phyloP scores from a whole-genome alignment of 1,284 basidiomycete genomes.

The Cutaneotrichosporon arboriforme region DNA sequence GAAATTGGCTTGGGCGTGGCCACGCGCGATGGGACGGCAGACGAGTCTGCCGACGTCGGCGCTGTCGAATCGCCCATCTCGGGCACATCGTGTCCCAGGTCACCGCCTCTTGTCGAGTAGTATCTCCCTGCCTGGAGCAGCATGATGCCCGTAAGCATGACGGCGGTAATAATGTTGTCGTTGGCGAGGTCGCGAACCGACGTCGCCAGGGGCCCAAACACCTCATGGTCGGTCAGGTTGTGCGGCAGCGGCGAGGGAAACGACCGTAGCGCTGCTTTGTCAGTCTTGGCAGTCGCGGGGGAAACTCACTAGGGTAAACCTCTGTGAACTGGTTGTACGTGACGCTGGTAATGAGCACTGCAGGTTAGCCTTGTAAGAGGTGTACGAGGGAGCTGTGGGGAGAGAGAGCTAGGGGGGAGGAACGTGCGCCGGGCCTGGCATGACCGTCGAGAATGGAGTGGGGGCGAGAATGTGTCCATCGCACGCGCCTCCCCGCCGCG shows the following conservation, averaged over 20 bases:
- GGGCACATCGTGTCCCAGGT: not conserved
- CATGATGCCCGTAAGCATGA: conserved; percentile 47
- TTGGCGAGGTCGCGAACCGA: conserved; percentile 42
- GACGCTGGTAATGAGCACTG: conserved; percentile 39
- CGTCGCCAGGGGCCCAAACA: conserved; percentile 30
- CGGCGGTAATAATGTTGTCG: conserved; percentile 44
- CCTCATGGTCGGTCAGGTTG: conserved; percentile 26
- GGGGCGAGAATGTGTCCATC: too few relatives aligned
- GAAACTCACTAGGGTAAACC: conserved; percentile 32
- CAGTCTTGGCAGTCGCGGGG: not conserved
- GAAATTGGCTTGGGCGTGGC: conserved; percentile 7
- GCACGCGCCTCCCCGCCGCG: too few relatives aligned
- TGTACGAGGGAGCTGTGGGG: too few relatives aligned
- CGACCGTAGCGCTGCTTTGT: conserved; percentile 27
- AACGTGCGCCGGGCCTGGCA: too few relatives aligned
- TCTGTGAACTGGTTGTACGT: conserved; percentile 40
- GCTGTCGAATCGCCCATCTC: not conserved
- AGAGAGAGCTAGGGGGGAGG: too few relatives aligned
- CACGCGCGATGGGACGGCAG: conserved; percentile 15
- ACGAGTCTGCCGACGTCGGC: conserved; percentile 9
- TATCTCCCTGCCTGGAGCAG: conserved; percentile 44
- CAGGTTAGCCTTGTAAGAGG: not conserved
- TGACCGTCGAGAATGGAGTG: too few relatives aligned
- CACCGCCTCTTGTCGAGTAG: conserved; percentile 26
- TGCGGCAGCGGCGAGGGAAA: conserved; percentile 32